Evolutionary conservation across 139 green algal genomes (phyloP).

Genomic region (Volvox africanus): DNA sequence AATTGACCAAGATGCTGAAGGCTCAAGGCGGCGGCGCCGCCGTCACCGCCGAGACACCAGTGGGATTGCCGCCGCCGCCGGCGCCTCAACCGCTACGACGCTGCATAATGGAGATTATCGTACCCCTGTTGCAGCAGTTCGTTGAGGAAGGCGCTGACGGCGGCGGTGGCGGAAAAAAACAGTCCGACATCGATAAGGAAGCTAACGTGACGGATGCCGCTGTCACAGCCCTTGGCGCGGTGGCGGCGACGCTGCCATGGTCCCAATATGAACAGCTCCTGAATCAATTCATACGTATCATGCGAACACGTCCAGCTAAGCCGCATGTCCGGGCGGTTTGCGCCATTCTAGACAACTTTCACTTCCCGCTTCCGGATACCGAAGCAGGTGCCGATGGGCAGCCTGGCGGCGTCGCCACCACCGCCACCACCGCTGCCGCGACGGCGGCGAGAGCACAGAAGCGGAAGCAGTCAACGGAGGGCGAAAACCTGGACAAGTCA

Average conservation of each 20-base stretch:
- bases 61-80: neutral
- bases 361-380: constrained; percentile 70
- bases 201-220: constrained; percentile 81
- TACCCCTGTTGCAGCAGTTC: constrained; percentile 77
- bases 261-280: constrained; percentile 84
- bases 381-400: constrained; percentile 23
- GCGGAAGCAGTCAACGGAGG: constrained; percentile 12
- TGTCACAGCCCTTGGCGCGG: constrained; percentile 59
- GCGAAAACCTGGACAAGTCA: constrained; percentile 32
- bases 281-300: constrained; percentile 65
- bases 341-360: constrained; percentile 85
- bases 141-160: constrained; percentile 68
- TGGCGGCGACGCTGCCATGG: constrained; percentile 76
- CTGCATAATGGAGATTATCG: constrained; percentile 73
- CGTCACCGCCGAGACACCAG: constrained; percentile 3
- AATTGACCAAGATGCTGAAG: constrained; percentile 40
- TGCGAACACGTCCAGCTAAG: constrained; percentile 61
- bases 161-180: constrained; percentile 64
- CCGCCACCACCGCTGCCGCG: neutral
- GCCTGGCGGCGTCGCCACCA: neutral
- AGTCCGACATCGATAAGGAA: constrained; percentile 68
- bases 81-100: constrained; percentile 6
- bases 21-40: neutral
- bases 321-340: constrained; percentile 78
- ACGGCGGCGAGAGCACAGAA: neutral